phyloP scores from a whole-genome alignment of 2,329 filamentous ascomycete species.

The Xylaria sp. region DNA sequence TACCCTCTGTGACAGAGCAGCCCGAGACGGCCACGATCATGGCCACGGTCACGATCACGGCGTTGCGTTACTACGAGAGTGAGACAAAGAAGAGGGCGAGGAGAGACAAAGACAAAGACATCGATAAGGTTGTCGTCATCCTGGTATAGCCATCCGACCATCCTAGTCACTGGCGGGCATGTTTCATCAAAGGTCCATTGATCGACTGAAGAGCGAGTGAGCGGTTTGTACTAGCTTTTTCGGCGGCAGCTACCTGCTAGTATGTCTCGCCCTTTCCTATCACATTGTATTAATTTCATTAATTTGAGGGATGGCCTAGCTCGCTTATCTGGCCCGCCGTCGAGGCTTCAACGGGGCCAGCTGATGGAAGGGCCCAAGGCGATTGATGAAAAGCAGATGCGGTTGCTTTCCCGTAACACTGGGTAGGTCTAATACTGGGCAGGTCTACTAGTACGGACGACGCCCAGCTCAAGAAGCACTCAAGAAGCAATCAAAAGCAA shows the following conservation, averaged over 20 bases:
- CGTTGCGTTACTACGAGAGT: not conserved
- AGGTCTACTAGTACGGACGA: not conserved
- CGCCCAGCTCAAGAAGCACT: conserved; percentile 1
- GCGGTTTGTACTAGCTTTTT: not conserved
- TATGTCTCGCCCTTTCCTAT: not conserved
- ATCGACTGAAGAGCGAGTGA: not conserved
- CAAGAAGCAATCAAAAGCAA: conserved; percentile 29
- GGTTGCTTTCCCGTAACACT: not conserved
- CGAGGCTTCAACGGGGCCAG: not conserved
- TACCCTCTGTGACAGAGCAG: conserved; percentile 17
- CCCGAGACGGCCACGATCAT: not conserved
- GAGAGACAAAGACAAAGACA: not conserved
- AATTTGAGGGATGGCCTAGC: not conserved
- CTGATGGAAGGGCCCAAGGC: conserved; percentile 7
- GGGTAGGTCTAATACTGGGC: not conserved
- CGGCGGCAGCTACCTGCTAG: not conserved
- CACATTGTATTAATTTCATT: not conserved
- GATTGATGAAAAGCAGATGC: conserved; percentile 5
- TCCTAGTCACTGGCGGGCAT: not conserved
- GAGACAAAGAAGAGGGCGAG: not conserved
- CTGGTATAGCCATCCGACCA: not conserved
- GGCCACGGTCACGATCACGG: not conserved
- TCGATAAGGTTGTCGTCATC: conserved; percentile 3
- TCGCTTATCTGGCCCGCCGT: conserved; percentile 13
- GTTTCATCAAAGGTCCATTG: not conserved